phyloP scores from a whole-genome alignment of 2,329 filamentous ascomycete genomes.

The Lizonia empirigonia region DNA sequence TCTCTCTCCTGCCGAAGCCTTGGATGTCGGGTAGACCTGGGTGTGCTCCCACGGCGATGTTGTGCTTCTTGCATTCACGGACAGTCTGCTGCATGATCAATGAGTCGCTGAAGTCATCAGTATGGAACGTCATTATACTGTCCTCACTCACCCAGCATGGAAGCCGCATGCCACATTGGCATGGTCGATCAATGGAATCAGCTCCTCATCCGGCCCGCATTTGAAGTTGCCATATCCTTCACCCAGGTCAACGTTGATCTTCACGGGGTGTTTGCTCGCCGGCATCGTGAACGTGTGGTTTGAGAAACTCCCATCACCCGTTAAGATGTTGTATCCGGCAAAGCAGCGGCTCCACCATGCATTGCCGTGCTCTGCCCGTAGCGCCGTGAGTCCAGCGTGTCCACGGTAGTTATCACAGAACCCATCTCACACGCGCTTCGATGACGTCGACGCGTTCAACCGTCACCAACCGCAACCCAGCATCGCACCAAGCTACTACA shows the following conservation, averaged over 20 bases:
- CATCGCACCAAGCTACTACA: conserved; percentile 6
- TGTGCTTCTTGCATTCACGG: conserved; percentile 61
- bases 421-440: conserved; percentile 15
- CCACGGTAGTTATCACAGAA: conserved; percentile 10
- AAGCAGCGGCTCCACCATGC: not conserved
- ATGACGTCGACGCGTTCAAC: conserved; percentile 23
- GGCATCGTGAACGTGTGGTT: conserved; percentile 47
- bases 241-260: conserved; percentile 61
- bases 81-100: conserved; percentile 69
- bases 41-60: conserved; percentile 65
- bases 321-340: not conserved
- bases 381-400: conserved; percentile 15
- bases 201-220: conserved; percentile 63
- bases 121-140: not conserved
- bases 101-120: conserved; percentile 55
- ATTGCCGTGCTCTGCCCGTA: conserved; percentile 15
- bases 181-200: conserved; percentile 66
- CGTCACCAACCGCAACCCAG: conserved; percentile 16
- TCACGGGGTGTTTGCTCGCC: conserved; percentile 58
- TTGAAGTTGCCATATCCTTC: conserved; percentile 60
- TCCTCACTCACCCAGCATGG: conserved; percentile 51
- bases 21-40: conserved; percentile 68
- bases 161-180: conserved; percentile 68
- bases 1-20: conserved; percentile 68
- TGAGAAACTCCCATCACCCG: not conserved